These are phyloP conservation scores for Globisporangium rhizosaccharum DNA, from an alignment of 352 stramenopile genomes.

Conservation along the genomic window DNA sequence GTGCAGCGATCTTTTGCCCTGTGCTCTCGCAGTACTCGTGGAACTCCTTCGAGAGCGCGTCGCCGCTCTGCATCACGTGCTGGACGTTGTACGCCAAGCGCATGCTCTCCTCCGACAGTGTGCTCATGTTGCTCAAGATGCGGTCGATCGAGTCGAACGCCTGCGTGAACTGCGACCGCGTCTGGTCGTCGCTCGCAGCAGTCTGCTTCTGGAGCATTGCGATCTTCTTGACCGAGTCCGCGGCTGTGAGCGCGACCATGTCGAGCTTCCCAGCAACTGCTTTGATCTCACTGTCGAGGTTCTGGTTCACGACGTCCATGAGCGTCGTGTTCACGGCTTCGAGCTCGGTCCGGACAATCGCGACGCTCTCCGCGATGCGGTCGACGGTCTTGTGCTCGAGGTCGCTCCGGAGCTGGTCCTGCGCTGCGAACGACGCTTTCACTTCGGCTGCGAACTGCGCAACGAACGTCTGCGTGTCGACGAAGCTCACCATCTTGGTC, in stretches of 20 bases:
- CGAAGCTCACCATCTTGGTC: slow-evolving; percentile 49
- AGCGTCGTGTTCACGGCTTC: slow-evolving; percentile 41
- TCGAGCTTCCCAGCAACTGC: slow-evolving; percentile 43
- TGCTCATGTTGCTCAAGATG: slow-evolving; percentile 58
- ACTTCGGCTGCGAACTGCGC: slow-evolving; percentile 33
- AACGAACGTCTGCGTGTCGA: slow-evolving; percentile 50
- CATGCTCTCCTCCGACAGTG: slow-evolving; percentile 67
- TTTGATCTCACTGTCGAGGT: slow-evolving; percentile 60
- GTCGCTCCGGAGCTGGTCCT: slow-evolving; percentile 42
- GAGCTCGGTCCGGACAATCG: slow-evolving; percentile 42
- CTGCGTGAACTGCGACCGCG: slow-evolving; percentile 52
- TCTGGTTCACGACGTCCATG: slow-evolving; percentile 48
- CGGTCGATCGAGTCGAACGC: slow-evolving; percentile 64
- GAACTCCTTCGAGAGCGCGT: slow-evolving; percentile 41
- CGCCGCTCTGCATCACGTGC: slow-evolving; percentile 40
- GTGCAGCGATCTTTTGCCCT: slow-evolving; percentile 24
- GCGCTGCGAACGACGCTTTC: slow-evolving; percentile 26
- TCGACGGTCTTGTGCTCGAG: slow-evolving; percentile 44
- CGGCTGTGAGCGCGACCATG: slow-evolving; percentile 40
- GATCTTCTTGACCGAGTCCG: slow-evolving; percentile 57
- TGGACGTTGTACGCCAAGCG: slow-evolving; percentile 62
- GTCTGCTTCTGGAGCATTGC: slow-evolving; percentile 53
- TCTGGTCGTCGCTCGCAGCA: slow-evolving; percentile 44
- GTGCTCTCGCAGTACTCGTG: slow-evolving; percentile 38
- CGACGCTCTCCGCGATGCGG: slow-evolving; percentile 52